phyloP scores from a whole-genome alignment of 2,329 filamentous ascomycete genomes.

The Aspergillus sp. region DNA sequence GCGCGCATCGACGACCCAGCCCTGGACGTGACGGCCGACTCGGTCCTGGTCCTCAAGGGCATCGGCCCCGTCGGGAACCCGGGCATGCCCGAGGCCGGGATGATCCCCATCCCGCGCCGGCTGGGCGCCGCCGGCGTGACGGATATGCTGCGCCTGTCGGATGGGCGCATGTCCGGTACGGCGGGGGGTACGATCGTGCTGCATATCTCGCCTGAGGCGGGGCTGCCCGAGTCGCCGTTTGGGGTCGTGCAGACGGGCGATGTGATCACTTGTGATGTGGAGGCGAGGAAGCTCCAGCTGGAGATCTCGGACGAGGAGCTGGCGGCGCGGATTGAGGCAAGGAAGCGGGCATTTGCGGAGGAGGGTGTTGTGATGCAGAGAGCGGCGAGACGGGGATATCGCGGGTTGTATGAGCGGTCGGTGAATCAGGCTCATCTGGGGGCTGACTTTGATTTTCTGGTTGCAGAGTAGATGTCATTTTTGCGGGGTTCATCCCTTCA shows the following conservation, averaged over 20 bases:
- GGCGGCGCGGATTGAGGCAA: slow-evolving; percentile 31
- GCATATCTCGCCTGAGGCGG: slow-evolving; percentile 55
- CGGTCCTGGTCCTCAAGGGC: slow-evolving; percentile 48
- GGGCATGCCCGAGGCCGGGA: slow-evolving; percentile 54
- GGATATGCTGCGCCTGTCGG: slow-evolving; percentile 55
- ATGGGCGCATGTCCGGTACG: slow-evolving; percentile 57
- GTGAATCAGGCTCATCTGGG: slow-evolving; percentile 45
- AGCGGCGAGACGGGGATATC: slow-evolving; percentile 36
- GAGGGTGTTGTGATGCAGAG: slow-evolving; percentile 15
- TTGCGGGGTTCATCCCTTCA: too few relatives aligned
- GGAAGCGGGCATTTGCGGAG: neutral
- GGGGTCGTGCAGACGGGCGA: slow-evolving; percentile 51
- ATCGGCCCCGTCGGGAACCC: slow-evolving; percentile 54
- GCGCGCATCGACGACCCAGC: slow-evolving; percentile 46
- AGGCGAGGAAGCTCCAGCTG: slow-evolving; percentile 42
- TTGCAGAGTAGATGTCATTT: slow-evolving; percentile 21
- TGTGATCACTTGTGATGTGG: slow-evolving; percentile 47
- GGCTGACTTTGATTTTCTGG: slow-evolving; percentile 41
- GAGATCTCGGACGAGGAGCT: slow-evolving; percentile 45
- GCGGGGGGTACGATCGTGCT: slow-evolving; percentile 56
- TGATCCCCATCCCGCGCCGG: slow-evolving; percentile 53
- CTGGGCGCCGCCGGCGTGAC: slow-evolving; percentile 47
- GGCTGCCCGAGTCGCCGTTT: slow-evolving; percentile 47
- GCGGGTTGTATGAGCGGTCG: slow-evolving; percentile 41
- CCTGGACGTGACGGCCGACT: slow-evolving; percentile 44